phyloP scores from a whole-genome alignment of 441 rosid genomes.

The Gossypium armourianum region DNA sequence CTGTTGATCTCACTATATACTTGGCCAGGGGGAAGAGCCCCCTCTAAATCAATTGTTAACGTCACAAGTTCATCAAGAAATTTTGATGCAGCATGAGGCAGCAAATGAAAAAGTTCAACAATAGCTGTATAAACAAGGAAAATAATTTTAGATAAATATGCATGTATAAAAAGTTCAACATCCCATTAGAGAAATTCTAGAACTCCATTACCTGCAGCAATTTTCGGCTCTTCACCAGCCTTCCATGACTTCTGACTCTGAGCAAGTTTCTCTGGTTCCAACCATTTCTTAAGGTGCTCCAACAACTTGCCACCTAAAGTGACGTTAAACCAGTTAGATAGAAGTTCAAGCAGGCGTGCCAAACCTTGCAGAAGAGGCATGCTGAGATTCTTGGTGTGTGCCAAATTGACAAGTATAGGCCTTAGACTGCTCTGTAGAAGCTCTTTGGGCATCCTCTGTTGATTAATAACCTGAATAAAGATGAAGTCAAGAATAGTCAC shows the following conservation, averaged over 20 bases:
- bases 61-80: constrained; percentile 95
- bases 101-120: constrained; percentile 95
- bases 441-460: constrained; percentile 95
- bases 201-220: constrained; percentile 71
- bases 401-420: constrained; percentile 91
- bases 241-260: constrained; percentile 92
- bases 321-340: constrained; percentile 95
- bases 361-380: constrained; percentile 97
- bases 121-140: constrained; percentile 64
- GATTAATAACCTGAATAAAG: constrained; percentile 70
- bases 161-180: background rate
- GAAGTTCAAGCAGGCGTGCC: constrained; percentile 93
- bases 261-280: constrained; percentile 95
- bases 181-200: constrained; percentile 11
- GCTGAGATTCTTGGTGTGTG: constrained; percentile 92
- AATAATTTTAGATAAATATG: constrained; percentile 8
- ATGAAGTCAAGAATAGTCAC: constrained; percentile 5
- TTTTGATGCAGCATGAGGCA: constrained; percentile 87
- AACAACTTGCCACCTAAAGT: constrained; percentile 92
- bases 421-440: constrained; percentile 96
- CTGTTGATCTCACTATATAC: constrained; percentile 93
- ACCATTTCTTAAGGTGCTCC: constrained; percentile 97
- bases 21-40: constrained; percentile 78
- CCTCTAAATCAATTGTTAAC: constrained; percentile 84
- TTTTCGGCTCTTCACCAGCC: constrained; percentile 97